phyloP scores from a whole-genome alignment of 106 monocot genomes.

The Ottelia alismoides region DNA sequence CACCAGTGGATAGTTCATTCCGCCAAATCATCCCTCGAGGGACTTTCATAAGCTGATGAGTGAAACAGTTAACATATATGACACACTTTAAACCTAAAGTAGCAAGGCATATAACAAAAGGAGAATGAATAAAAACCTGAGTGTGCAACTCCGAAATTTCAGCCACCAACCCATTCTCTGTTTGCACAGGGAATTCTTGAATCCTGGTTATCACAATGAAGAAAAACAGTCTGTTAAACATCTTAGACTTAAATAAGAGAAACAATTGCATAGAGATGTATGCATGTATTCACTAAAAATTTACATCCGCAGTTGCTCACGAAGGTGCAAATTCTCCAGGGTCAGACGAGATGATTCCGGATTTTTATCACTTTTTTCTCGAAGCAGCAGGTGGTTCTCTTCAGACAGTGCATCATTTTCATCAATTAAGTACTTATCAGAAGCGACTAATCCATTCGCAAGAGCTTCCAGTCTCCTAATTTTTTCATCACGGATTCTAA shows the following conservation, averaged over 20 bases:
- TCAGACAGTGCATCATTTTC: conserved; percentile 42
- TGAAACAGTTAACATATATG: too few relatives aligned
- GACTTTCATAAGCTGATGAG: too few relatives aligned
- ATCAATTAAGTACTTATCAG: conserved; percentile 41
- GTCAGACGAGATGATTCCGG: conserved; percentile 41
- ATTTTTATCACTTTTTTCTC: conserved; percentile 25
- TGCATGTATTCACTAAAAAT: conserved; percentile 1
- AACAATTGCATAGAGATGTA: too few relatives aligned
- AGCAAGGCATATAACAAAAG: too few relatives aligned
- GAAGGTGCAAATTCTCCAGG: conserved; percentile 43
- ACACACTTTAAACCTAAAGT: too few relatives aligned
- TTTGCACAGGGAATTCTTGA: conserved; percentile 34
- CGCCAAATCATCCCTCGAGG: too few relatives aligned
- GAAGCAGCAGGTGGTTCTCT: conserved; percentile 36
- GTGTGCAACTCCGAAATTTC: conserved; percentile 42
- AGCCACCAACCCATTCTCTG: conserved; percentile 37
- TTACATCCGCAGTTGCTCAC: conserved; percentile 50
- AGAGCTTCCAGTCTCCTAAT: conserved; percentile 36
- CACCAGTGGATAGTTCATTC: too few relatives aligned
- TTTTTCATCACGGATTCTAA: conserved; percentile 40
- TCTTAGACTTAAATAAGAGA: too few relatives aligned
- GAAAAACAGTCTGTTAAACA: too few relatives aligned
- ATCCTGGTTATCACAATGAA: conserved; percentile 29
- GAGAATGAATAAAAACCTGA: too few relatives aligned
- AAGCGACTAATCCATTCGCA: conserved; percentile 32